Evolutionary conservation across 2,329 filamentous ascomycete genomes (phyloP), one percentile per base, ranked within the genome.

Genomic region (Cyphellophora europaea): DNA sequence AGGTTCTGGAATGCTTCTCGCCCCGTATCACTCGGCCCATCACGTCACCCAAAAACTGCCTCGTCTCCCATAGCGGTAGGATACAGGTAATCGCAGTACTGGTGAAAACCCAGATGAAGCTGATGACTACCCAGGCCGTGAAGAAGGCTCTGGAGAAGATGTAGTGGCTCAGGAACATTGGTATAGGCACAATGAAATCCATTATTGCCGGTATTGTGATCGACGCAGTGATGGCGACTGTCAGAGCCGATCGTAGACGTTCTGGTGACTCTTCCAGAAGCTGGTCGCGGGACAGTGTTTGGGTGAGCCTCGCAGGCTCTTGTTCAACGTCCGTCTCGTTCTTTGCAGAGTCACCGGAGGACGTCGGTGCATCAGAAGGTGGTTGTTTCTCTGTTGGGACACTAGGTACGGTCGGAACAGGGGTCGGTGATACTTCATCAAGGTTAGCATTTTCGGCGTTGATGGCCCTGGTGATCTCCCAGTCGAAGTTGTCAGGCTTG

Each of bases 111-210:
- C 83, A 89, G 27, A 87, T 66, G 37, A 91, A 82, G 6, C 79
- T 79, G 5, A 84, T 72, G 1, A 74, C 67, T 6, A 86, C 73
- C 82, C 82, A 88, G 28, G 81, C 82, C 5, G 80, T 82, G 59
- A 89, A 91, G 66, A 89, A 89, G 13, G 67, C 67, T 64, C 82
- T 81, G 55, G 70, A 77, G 60, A 89, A 91, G 35, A 93, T 71
- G 54, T 93, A 93, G 1, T 72, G 72, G 0, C 70, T 69, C 10
- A 84, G 86, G 52, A 89, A 93, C 76, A 94, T 78, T 1, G 86
- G 86, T 70, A 93, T 88, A 0, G 87, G 87, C 84, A 86, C 93
- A 11, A 93, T 70, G 2, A 93, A 67, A 0, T 93, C 63, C 38
- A 93, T 66, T 0, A 74, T 68, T 0, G 93, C 40, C 0, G 83